These are phyloP conservation scores for Tilletia horrida DNA, from an alignment of 1,284 basidiomycete species.

Conservation along the genomic window DNA sequence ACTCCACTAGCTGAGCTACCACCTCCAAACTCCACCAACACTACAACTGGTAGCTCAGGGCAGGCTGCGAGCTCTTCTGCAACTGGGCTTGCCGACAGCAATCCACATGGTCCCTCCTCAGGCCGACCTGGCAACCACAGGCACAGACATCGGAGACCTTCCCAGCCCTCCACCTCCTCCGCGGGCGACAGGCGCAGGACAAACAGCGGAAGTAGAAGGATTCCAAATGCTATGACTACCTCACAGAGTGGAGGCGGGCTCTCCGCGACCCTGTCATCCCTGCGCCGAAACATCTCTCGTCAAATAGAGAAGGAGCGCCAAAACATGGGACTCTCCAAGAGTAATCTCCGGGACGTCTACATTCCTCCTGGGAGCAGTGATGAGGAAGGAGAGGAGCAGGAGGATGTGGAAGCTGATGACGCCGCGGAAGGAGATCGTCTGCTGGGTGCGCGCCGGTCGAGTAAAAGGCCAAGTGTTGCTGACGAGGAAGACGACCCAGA, in stretches of 20 bases:
- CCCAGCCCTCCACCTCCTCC: not conserved
- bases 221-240: not conserved
- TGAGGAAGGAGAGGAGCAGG: conserved; percentile 23
- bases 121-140: not conserved
- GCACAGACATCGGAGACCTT: conserved; percentile 4
- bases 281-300: conserved; percentile 6
- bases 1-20: not conserved
- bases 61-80: not conserved
- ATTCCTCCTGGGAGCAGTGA: not conserved
- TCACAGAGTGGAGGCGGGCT: not conserved
- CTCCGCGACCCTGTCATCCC: not conserved
- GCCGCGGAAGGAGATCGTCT: conserved; percentile 13
- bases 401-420: conserved; percentile 29
- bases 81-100: not conserved
- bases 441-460: conserved; percentile 20
- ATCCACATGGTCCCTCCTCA: not conserved
- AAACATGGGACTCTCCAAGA: conserved; percentile 11
- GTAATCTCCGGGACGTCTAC: conserved; percentile 10
- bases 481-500: conserved; percentile 20
- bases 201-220: not conserved
- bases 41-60: not conserved
- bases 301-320: conserved; percentile 8
- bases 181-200: not conserved
- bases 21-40: not conserved
- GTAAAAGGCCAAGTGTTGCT: conserved; percentile 25